Conservation (phyloP, 768 basidiomycete genomes). For the Tricholoma terreum region DNA sequence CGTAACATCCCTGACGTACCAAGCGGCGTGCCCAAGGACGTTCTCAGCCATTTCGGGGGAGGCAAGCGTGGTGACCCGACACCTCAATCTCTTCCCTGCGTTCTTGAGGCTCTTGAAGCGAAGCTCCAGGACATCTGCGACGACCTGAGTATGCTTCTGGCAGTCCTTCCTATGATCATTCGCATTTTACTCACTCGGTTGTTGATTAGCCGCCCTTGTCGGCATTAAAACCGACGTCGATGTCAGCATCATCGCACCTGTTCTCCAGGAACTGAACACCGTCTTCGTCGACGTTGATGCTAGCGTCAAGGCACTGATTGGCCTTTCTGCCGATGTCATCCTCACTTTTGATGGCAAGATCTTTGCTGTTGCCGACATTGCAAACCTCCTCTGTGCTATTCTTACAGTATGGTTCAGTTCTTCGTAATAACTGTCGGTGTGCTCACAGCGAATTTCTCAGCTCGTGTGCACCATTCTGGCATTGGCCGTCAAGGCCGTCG, state of each 20-base stretch:
- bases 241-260: slow-evolving; percentile 11
- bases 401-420: slow-evolving; percentile 7
- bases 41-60: too few species aligned
- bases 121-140: neutral
- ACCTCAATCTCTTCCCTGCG: slow-evolving; percentile 7
- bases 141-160: neutral
- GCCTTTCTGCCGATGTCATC: slow-evolving; percentile 3
- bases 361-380: slow-evolving; percentile 10
- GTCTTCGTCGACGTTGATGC: slow-evolving; percentile 6
- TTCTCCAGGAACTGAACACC: slow-evolving; percentile 12
- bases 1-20: neutral
- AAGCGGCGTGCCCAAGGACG: too few species aligned
- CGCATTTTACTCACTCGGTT: neutral
- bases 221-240: slow-evolving; percentile 8
- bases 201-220: slow-evolving; percentile 1
- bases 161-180: neutral
- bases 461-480: slow-evolving; percentile 6
- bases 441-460: neutral
- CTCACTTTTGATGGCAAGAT: slow-evolving; percentile 13
- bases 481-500: slow-evolving; percentile 6
- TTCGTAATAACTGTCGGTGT: neutral
- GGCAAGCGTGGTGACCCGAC: neutral
- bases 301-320: slow-evolving; percentile 14
- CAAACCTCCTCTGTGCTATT: slow-evolving; percentile 8
- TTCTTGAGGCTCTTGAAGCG: neutral